A percentile compares a stretch with the other conserved stretches of the same genome.
These are phyloP conservation scores for Suillus variegatus DNA, from an alignment of 768 basidiomycete genomes.

Conservation along the genomic window DNA sequence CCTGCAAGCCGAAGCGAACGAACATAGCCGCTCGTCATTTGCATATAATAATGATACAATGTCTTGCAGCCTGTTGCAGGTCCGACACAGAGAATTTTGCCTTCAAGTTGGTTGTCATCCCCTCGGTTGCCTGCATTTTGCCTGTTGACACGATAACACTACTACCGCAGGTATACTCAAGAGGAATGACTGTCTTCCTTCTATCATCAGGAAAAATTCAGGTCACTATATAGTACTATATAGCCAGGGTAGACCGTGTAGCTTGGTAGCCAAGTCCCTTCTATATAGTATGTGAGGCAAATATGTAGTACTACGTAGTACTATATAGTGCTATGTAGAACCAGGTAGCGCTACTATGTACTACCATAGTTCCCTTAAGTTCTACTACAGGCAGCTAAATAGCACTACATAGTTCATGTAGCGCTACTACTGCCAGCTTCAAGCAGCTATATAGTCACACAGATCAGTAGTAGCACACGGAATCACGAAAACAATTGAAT, in stretches of 20 bases:
- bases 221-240: too few relatives aligned
- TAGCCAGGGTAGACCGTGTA: too few relatives aligned
- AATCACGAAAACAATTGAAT: not conserved
- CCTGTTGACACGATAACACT: not conserved
- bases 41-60: not conserved
- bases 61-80: not conserved
- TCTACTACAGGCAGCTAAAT: not conserved
- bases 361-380: not conserved
- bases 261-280: too few relatives aligned
- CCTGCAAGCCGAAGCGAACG: not conserved
- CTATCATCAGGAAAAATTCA: too few relatives aligned
- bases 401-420: too few relatives aligned
- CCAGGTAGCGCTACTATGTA: not conserved
- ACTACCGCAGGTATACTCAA: too few relatives aligned
- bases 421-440: too few relatives aligned
- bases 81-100: not conserved
- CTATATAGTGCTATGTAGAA: slow-evolving; percentile 1
- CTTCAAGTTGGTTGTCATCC: not conserved
- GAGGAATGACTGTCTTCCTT: too few relatives aligned
- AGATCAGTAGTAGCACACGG: not conserved
- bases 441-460: not conserved
- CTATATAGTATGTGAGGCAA: too few relatives aligned
- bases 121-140: not conserved
- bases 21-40: too few relatives aligned
- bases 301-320: not conserved